Evolutionary conservation across 331 rosid species (phyloP), one percentile per base, ranked within the genome.

Genomic region (Pyrus hybrid): DNA sequence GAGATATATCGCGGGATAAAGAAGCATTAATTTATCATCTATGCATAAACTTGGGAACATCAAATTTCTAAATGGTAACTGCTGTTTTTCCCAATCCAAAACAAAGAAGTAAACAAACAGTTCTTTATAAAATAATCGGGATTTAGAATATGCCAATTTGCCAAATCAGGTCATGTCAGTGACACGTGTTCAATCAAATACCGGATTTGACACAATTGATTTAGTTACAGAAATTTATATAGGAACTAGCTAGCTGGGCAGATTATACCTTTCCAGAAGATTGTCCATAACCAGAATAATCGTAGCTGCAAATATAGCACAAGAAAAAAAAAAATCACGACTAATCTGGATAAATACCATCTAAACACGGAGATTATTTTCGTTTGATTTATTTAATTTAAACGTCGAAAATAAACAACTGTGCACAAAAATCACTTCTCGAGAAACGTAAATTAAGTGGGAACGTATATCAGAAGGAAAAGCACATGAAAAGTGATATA

Each of bases 211-310:
- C 22, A 37, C 35, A 58, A 49, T 30, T 23, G 65, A 75, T 41
- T 67, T 22, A 6, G 13, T 26, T 62, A 3, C 67, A 25, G 35
- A 25, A 25, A 25, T 14, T 26, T 62, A 62, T 28, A 28, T 14
- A 58, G 63, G 7, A 25, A 22, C 30, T 22, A 11, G 30, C 63
- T 12, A 22, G 63, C 63, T 21, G 16, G 63, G 25, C 28, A 26
- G 25, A 58, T 58, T 58, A 64, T 83, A 89, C 94, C 90, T 89
- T 87, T 84, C 94, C 94, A 68, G 88, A 80, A 77, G 94, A 89
- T 76, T 87, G 90, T 74, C 94, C 94, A 82, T 89, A 87, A 8
- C 94, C 94, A 89, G 94, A 89, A 77, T 89, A 89, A 77, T 89
- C 94, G 23, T 85, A 89, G 80, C 95, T 89, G 82, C 63, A 85